Evolutionary conservation across 2,329 filamentous ascomycete species (phyloP).

Genomic region (Botryotinia calthae): DNA sequence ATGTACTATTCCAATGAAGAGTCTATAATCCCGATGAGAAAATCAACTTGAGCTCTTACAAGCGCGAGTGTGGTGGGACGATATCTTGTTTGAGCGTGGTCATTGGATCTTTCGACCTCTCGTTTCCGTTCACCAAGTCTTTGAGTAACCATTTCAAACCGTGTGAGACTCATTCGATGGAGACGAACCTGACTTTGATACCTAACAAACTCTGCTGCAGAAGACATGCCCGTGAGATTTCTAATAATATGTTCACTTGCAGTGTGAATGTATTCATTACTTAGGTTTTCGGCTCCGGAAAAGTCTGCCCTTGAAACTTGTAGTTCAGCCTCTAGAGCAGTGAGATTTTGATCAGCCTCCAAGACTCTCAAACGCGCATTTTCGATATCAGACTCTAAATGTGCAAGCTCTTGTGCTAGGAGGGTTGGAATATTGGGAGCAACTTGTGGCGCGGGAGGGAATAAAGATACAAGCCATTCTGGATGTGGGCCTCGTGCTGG

Average conservation of each 20-base stretch:
- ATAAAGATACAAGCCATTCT: background rate
- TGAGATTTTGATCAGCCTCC: background rate
- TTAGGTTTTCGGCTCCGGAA: background rate
- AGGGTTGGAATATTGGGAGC: background rate
- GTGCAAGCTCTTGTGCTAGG: background rate
- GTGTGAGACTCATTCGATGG: background rate
- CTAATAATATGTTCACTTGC: background rate
- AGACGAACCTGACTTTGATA: background rate
- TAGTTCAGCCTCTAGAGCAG: background rate
- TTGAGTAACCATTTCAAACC: background rate
- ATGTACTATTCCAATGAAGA: background rate
- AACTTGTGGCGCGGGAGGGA: accelerated
- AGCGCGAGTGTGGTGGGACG: background rate
- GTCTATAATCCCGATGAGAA: background rate
- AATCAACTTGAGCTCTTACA: background rate
- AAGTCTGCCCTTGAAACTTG: no score
- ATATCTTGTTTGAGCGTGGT: background rate
- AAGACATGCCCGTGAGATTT: background rate
- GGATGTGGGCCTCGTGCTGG: background rate
- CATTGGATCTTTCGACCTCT: background rate
- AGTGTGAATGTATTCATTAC: background rate
- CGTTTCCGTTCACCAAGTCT: background rate
- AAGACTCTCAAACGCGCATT: background rate
- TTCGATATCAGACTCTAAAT: background rate
- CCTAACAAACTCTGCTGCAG: background rate